A percentile compares a stretch with the other conserved stretches of the same genome.
Conservation (phyloP, 2,329 filamentous ascomycete genomes). For the Ophiostoma pallidulum region DNA sequence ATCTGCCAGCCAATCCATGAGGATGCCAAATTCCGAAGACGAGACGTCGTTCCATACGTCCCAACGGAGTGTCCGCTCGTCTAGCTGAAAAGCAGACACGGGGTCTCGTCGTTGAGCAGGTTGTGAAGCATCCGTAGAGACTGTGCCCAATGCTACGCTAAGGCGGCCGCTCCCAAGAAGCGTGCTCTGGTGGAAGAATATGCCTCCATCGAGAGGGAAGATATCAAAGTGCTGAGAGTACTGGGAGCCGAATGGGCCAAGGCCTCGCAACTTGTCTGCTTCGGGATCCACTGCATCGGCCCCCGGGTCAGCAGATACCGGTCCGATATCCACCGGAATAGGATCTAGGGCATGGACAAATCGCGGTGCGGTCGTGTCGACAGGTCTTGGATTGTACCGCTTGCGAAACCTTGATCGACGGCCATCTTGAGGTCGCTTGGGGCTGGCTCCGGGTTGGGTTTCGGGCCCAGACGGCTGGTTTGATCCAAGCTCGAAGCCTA, state of each 20-base stretch:
- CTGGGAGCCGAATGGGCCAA: constrained; percentile 51
- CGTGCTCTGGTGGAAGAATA: constrained; percentile 52
- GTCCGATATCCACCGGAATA: constrained; percentile 23
- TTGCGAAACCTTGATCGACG: constrained; percentile 34
- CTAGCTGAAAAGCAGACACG: constrained; percentile 32
- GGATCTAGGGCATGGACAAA: constrained; percentile 46
- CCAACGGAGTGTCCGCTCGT: constrained; percentile 43
- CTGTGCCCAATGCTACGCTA: constrained; percentile 26
- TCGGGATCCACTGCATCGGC: constrained; percentile 12
- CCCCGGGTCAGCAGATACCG: background rate
- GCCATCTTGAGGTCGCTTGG: background rate
- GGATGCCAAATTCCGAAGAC: constrained; percentile 52
- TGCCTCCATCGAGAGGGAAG: constrained; percentile 45
- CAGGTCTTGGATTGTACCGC: constrained; percentile 29
- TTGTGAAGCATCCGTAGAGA: background rate
- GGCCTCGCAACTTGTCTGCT: constrained; percentile 37
- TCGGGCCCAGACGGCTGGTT: background rate
- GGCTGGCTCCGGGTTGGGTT: background rate
- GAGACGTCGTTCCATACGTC: constrained; percentile 45
- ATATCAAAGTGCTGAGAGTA: constrained; percentile 56
- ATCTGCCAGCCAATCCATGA: constrained; percentile 45
- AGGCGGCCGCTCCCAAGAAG: constrained; percentile 47
- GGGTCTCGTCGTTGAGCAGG: constrained; percentile 5
- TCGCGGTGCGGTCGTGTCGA: constrained; percentile 43
- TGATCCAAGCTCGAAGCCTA: no score